phyloP scores from a whole-genome alignment of 1,284 basidiomycete genomes.

The Fomitopsis schrenkii region DNA sequence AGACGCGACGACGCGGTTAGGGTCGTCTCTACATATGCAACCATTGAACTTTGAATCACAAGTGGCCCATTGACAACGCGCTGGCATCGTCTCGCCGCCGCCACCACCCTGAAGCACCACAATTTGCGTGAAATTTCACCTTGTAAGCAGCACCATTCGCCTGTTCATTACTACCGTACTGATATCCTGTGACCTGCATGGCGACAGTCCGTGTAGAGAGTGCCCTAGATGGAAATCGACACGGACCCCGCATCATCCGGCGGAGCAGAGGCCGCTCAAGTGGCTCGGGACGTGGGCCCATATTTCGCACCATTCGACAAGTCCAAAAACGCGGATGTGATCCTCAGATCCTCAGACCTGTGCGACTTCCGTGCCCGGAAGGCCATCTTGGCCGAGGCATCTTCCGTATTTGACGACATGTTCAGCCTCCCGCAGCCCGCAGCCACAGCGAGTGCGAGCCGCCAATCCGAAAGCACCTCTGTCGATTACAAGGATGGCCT shows the following conservation, averaged over 20 bases:
- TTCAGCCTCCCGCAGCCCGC: conserved; percentile 10
- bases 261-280: background rate
- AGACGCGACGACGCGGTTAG: no score
- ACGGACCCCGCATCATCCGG: background rate
- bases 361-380: conserved; percentile 4
- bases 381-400: conserved; percentile 1
- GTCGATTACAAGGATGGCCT: conserved; percentile 7
- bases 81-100: no score
- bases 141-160: no score
- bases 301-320: conserved; percentile 12
- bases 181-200: no score
- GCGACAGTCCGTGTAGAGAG: no score
- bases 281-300: background rate
- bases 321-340: background rate
- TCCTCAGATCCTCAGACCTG: conserved; percentile 4
- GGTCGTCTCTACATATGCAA: no score
- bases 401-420: conserved; percentile 7
- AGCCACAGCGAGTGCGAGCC: background rate
- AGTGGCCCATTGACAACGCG: no score
- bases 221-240: no score
- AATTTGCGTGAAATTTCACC: no score
- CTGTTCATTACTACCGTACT: no score
- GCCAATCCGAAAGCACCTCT: conserved; percentile 11
- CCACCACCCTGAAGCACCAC: no score
- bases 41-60: no score